Evolutionary conservation across 306 rosid species (phyloP).

Genomic region (Rosa multiflora): DNA sequence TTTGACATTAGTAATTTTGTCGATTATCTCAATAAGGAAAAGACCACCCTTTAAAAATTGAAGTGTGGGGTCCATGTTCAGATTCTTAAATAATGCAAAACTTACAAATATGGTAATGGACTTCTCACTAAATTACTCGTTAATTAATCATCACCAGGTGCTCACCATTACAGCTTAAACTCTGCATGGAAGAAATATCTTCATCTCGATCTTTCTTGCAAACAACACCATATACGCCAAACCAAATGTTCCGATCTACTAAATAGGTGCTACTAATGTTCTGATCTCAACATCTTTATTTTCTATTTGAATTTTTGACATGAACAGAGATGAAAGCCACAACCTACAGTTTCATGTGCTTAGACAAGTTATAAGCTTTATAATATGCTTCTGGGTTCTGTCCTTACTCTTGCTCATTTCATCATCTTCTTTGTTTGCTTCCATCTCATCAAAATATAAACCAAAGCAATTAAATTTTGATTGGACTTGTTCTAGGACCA

Average conservation of each 20-base stretch:
- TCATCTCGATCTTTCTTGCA: not conserved
- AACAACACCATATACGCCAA: not conserved
- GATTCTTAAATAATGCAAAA: too few species aligned
- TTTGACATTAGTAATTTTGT: not conserved
- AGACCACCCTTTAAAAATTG: not conserved
- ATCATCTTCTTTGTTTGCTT: not conserved
- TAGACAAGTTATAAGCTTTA: not conserved
- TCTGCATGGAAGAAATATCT: not conserved
- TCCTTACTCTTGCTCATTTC: not conserved
- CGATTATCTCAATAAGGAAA: not conserved
- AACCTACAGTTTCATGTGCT: not conserved
- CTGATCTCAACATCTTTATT: not conserved
- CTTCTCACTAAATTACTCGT: not conserved
- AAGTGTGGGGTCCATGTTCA: too few species aligned
- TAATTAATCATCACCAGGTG: not conserved
- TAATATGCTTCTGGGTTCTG: not conserved
- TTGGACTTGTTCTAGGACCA: not conserved
- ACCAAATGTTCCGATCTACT: not conserved
- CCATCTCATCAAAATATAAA: not conserved
- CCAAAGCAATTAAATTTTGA: not conserved
- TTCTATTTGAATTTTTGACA: not conserved
- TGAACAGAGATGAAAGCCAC: not conserved
- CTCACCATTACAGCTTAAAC: constrained; percentile 1
- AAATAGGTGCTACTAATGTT: not conserved
- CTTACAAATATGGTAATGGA: too few species aligned